Conservation (phyloP, 2,329 filamentous ascomycete species). For the Epichloe uncinata region DNA sequence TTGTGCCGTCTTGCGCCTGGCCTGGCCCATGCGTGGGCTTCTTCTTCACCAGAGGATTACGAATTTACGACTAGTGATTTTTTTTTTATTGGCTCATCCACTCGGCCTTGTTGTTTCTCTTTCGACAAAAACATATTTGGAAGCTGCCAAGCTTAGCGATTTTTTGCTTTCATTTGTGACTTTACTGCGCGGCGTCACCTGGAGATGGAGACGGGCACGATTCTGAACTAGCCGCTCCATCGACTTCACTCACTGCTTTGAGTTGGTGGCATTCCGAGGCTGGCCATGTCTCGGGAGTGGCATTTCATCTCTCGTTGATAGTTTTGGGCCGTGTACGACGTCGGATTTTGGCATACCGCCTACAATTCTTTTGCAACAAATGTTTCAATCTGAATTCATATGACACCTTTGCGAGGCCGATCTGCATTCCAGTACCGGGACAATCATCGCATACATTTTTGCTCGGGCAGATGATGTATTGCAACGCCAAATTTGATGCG, state of each 20-base stretch:
- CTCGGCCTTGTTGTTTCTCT: not conserved
- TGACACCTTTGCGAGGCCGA: not conserved
- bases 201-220: not conserved
- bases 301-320: not conserved
- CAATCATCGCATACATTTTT: not conserved
- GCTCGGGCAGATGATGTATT: too few species aligned
- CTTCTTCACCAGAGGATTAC: constrained; percentile 9
- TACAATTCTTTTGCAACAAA: not conserved
- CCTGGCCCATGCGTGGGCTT: not conserved
- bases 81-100: not conserved
- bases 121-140: not conserved
- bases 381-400: not conserved
- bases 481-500: too few species aligned
- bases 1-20: not conserved
- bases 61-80: constrained; percentile 9
- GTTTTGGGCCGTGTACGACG: not conserved
- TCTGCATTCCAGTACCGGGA: not conserved
- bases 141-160: constrained; percentile 4
- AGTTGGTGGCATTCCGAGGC: not conserved
- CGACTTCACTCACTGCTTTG: not conserved
- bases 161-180: constrained; percentile 1
- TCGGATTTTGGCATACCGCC: not conserved
- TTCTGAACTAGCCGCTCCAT: not conserved
- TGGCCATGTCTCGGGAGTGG: not conserved
- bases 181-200: not conserved